Base-by-base conservation (phyloP, 148 eudicot genomes). In the Cornus suecica region DNA sequence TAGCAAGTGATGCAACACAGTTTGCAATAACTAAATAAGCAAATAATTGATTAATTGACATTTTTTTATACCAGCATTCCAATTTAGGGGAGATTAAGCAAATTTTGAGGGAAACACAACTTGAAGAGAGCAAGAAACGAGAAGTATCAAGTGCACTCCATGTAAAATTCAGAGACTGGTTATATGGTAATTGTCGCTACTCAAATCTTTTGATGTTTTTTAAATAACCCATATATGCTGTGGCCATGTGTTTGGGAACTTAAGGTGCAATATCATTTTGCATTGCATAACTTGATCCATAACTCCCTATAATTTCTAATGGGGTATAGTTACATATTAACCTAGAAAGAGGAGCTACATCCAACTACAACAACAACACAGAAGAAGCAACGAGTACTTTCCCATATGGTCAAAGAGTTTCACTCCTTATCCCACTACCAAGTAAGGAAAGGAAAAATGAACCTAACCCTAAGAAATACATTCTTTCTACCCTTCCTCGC, bases 101-200 rank as follows among this genome's bases (percentile, higher is more conserved):
- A 83, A 82, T 86, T 78, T 80, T 96, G 81, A 91, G 86, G 84
- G 99, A 93, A 77, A 84, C 90, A 30, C 87, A 79, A 66, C 94
- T 93, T 80, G 99, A 96, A 61, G 98, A 96, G 25, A 84, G 76
- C 82, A 83, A 86, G 84, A 93, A 91, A 78, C 88, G 94, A 31
- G 99, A 96, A 81, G 64, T 96, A 72, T 90, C 98, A 41, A 82
- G 64, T 82, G 98, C 98, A 63, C 92, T 96, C 76, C 98, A 96
- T 77, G 78, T 88, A 14, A 84, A 86, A 77, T 93, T 96, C 70
- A 93, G 90, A 85, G 97, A 93, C 58, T 96, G 99, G 99, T 81
- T 95, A 74, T 96, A 90, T 68, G 93, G 98, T 95, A 91, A 86
- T 74, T 60, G 28, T 58, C 52, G 6, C 70, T 65, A 61, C 58